phyloP scores from a whole-genome alignment of 805 yeast genomes.

The Metschnikowia corniflorae region DNA sequence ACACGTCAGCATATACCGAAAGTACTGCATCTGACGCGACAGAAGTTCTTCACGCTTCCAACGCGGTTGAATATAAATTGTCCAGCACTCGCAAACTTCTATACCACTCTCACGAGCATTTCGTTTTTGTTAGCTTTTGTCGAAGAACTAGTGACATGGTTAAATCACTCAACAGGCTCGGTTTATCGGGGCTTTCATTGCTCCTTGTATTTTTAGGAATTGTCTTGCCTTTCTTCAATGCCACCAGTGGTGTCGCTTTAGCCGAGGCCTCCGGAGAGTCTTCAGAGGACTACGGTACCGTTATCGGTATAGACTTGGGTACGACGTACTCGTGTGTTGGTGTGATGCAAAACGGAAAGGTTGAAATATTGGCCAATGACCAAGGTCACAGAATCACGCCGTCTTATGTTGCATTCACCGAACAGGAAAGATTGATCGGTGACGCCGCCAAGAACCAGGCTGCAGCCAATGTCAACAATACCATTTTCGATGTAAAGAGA shows the following conservation, averaged over 20 bases:
- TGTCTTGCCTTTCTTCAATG: slow-evolving; percentile 35
- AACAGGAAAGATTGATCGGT: slow-evolving; percentile 89
- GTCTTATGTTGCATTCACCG: slow-evolving; percentile 92
- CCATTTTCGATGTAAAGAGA: slow-evolving; percentile 90
- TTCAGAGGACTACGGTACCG: slow-evolving; percentile 47
- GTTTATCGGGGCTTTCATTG: slow-evolving; percentile 28
- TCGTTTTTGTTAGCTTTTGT: too few species aligned
- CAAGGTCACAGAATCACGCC: slow-evolving; percentile 99
- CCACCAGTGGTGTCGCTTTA: slow-evolving; percentile 16
- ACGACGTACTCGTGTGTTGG: slow-evolving; percentile 97
- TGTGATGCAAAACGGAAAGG: slow-evolving; percentile 86
- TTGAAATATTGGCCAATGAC: slow-evolving; percentile 94
- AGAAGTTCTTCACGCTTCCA: slow-evolving; percentile 17
- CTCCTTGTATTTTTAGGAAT: slow-evolving; percentile 34
- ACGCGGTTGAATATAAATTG: slow-evolving; percentile 15
- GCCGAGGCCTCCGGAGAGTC: slow-evolving; percentile 32
- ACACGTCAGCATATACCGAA: slow-evolving; percentile 15
- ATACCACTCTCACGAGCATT: neutral
- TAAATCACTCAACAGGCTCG: slow-evolving; percentile 16
- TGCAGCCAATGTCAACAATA: slow-evolving; percentile 86
- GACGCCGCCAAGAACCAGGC: slow-evolving; percentile 98
- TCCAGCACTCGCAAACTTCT: slow-evolving; percentile 2
- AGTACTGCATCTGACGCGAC: slow-evolving; percentile 10
- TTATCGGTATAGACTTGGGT: slow-evolving; percentile 96
- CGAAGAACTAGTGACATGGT: slow-evolving; percentile 3